Base-by-base conservation (phyloP, 495 filamentous ascomycete genomes). In the Daldinia loculata region DNA sequence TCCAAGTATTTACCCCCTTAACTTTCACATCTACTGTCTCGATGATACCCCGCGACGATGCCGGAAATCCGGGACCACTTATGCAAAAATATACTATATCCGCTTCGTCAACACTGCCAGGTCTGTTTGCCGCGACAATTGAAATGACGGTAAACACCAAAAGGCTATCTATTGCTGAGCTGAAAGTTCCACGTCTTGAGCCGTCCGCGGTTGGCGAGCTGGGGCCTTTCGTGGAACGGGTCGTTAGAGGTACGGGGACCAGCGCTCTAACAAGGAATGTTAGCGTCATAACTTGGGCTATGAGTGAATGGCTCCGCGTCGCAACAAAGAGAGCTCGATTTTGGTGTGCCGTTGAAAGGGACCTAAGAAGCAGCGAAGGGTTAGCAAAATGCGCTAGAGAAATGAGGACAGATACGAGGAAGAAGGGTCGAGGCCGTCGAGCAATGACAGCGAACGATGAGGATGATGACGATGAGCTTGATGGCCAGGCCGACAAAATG, bases 1-100 rank as follows among this genome's bases (percentile, higher is more conserved):
- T 89, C 0, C 81, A 85, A 70, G 78, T 84, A 53, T 89, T 90
- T 66, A 85, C 82, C 4, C 84, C 86, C 1, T 75, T 90, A 2
- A 75, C 78, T 24, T 88, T 86, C 66, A 80, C 83, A 5, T 86
- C 84, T 2, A 79, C 77, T 1, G 77, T 86, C 61, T 80, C 80
- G 5, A 72, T 82, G 5, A 63, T 86, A 0, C 78, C 81, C 0
- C 61, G 57, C 2, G 65, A 72, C 6, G 30, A 67, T 4, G 26
- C 76, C 4, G 41, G 70, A 52, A 51, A 75, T 26, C 59, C 75
- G 19, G 58, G 72, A 51, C 78, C 79, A 34, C 72, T 80, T 8
- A 70, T 78, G 53, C 83, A 84, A 71, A 76, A 76, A 6, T 77
- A 86, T 77, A 38, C 53, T 41, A 80, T 84, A 66, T 75, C 78